Conservation (phyloP, 2,329 filamentous ascomycete genomes). For the Xylariaceae sp. region DNA sequence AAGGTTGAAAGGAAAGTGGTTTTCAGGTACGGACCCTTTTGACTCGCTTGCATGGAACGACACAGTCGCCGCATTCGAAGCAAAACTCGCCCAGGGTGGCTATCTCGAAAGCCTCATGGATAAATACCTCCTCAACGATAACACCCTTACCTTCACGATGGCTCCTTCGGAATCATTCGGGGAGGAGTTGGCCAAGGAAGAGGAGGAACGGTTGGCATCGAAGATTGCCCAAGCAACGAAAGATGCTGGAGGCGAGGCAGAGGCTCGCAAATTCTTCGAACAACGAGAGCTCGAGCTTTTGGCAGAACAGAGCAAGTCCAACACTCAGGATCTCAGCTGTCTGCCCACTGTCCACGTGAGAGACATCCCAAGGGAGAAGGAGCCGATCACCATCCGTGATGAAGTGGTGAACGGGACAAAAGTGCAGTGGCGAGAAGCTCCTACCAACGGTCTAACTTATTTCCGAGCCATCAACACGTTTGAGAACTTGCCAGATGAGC, state of each 20-base stretch:
- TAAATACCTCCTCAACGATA: conserved; percentile 84
- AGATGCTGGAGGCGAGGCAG: conserved; percentile 63
- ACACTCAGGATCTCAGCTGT: conserved; percentile 78
- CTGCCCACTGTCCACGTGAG: conserved; percentile 81
- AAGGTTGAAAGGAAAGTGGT: conserved; percentile 86
- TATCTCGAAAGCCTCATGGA: conserved; percentile 83
- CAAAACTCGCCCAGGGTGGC: conserved; percentile 63
- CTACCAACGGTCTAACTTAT: conserved; percentile 93
- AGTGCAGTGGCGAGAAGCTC: conserved; percentile 85
- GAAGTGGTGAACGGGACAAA: conserved; percentile 60
- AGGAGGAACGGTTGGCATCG: conserved; percentile 63
- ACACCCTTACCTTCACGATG: conserved; percentile 91
- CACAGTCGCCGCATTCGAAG: conserved; percentile 76
- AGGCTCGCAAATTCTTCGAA: conserved; percentile 66
- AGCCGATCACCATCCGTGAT: conserved; percentile 55
- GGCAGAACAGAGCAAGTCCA: conserved; percentile 76
- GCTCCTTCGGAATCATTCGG: conserved; percentile 72
- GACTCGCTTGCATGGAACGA: conserved; percentile 89
- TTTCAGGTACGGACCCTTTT: conserved; percentile 90
- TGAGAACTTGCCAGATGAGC: conserved; percentile 73
- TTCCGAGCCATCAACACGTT: conserved; percentile 84
- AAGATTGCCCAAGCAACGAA: conserved; percentile 69
- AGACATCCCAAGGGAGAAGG: conserved; percentile 78
- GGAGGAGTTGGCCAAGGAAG: conserved; percentile 68
- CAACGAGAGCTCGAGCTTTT: conserved; percentile 75